These are phyloP conservation scores for Asterophora parasitica DNA, from an alignment of 768 basidiomycete genomes.

Conservation along the genomic window DNA sequence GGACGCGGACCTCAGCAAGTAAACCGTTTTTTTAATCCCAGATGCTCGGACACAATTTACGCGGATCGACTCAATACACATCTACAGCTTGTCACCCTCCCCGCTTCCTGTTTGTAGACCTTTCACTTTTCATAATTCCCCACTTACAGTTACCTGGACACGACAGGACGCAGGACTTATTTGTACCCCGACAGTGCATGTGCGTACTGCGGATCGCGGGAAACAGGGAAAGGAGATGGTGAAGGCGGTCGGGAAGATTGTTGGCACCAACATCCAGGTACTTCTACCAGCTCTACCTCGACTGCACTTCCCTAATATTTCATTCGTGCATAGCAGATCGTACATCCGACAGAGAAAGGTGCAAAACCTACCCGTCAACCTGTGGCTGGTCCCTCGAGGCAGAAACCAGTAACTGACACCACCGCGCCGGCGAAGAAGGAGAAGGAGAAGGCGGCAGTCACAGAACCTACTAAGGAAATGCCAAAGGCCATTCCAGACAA, in stretches of 20 bases:
- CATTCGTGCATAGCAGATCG: conserved; percentile 6
- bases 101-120: conserved; percentile 47
- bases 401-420: conserved; percentile 5
- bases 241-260: conserved; percentile 42
- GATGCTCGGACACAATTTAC: conserved; percentile 51
- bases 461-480: conserved; percentile 13
- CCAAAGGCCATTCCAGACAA: conserved; percentile 10
- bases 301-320: neutral
- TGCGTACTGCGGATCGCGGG: conserved; percentile 36
- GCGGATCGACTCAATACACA: conserved; percentile 49
- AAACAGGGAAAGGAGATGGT: conserved; percentile 38
- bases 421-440: neutral
- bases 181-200: conserved; percentile 33
- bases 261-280: conserved; percentile 44
- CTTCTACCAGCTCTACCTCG: neutral
- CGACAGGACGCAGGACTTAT: conserved; percentile 42
- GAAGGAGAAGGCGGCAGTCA: conserved; percentile 8
- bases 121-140: conserved; percentile 5
- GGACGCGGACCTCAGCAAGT: neutral
- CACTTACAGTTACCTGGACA: neutral
- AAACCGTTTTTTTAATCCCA: conserved; percentile 18
- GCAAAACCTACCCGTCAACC: conserved; percentile 25
- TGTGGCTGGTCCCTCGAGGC: conserved; percentile 40
- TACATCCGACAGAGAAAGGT: conserved; percentile 10
- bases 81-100: conserved; percentile 72